phyloP scores from a whole-genome alignment of 1,284 basidiomycete species.

The Trichosporon sp. region DNA sequence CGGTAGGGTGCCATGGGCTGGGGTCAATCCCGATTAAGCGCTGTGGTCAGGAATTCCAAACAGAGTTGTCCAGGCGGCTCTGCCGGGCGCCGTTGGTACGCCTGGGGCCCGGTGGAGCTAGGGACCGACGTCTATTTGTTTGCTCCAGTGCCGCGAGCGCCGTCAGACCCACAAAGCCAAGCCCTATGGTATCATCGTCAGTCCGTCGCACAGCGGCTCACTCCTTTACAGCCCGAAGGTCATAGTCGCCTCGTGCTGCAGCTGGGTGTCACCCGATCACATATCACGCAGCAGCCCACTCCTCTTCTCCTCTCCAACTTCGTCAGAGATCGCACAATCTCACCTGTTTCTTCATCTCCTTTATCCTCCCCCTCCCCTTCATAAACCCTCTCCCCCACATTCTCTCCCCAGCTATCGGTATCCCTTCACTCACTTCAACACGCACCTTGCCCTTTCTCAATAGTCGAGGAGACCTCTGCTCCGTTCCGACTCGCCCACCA shows the following conservation, averaged over 20 bases:
- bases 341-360: neutral
- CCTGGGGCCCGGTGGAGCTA: conserved; percentile 19
- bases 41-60: conserved; percentile 7
- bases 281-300: neutral
- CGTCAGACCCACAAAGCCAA: conserved; percentile 1
- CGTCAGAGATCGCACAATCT: neutral
- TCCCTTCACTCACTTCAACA: neutral
- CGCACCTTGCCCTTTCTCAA: neutral
- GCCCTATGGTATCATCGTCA: conserved; percentile 12
- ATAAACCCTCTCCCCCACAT: neutral
- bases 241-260: neutral
- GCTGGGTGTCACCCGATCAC: conserved; percentile 1
- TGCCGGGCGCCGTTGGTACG: conserved; percentile 12
- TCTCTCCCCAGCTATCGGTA: neutral
- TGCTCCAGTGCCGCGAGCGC: conserved; percentile 5
- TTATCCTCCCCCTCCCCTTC: neutral
- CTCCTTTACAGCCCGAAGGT: neutral
- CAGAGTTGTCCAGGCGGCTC: neutral
- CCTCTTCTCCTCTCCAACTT: neutral
- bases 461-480: neutral
- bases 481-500: conserved; percentile 25
- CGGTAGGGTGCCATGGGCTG: too few species aligned
- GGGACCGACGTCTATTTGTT: neutral
- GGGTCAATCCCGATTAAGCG: conserved; percentile 11
- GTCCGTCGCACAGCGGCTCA: neutral